These are phyloP conservation scores for Baudoinia panamericana DNA, from an alignment of 495 filamentous ascomycete species.

Conservation along the genomic window DNA sequence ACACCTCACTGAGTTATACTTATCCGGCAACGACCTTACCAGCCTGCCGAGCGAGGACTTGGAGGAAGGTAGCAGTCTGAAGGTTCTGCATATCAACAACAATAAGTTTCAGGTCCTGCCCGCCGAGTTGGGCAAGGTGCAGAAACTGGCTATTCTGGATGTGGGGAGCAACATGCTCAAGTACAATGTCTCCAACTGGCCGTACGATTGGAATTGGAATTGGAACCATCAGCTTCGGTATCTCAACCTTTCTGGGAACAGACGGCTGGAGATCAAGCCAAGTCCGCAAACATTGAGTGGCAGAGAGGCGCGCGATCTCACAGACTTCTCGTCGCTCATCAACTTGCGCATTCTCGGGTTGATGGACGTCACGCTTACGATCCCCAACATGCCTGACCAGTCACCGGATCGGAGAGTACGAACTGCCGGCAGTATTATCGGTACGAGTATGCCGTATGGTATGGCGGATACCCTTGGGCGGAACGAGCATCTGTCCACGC, in stretches of 20 bases:
- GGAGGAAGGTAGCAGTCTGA: constrained; percentile 71
- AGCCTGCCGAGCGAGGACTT: constrained; percentile 88
- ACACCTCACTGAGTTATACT: constrained; percentile 76
- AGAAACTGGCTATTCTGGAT: constrained; percentile 79
- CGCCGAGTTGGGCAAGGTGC: constrained; percentile 86
- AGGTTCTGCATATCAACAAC: constrained; percentile 85
- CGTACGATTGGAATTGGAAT: constrained; percentile 99
- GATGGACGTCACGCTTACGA: constrained; percentile 95
- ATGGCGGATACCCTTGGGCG: constrained; percentile 95
- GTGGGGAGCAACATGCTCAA: constrained; percentile 94
- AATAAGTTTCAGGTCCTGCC: constrained; percentile 97
- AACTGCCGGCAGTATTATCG: constrained; percentile 85
- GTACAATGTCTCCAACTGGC: constrained; percentile 98
- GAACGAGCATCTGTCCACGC: constrained; percentile 90
- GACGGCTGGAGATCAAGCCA: constrained; percentile 91
- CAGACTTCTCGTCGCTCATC: constrained; percentile 77
- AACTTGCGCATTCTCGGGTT: constrained; percentile 81
- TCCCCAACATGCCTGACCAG: constrained; percentile 84
- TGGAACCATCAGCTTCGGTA: constrained; percentile 90
- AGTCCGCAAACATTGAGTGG: constrained; percentile 42
- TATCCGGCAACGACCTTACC: constrained; percentile 90
- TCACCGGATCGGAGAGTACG: constrained; percentile 89
- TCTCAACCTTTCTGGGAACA: constrained; percentile 94
- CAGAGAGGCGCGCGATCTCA: constrained; percentile 51
- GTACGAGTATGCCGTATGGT: constrained; percentile 67